Base-by-base conservation (phyloP, 2,329 filamentous ascomycete species). In the Fusarium praegraminearum region DNA sequence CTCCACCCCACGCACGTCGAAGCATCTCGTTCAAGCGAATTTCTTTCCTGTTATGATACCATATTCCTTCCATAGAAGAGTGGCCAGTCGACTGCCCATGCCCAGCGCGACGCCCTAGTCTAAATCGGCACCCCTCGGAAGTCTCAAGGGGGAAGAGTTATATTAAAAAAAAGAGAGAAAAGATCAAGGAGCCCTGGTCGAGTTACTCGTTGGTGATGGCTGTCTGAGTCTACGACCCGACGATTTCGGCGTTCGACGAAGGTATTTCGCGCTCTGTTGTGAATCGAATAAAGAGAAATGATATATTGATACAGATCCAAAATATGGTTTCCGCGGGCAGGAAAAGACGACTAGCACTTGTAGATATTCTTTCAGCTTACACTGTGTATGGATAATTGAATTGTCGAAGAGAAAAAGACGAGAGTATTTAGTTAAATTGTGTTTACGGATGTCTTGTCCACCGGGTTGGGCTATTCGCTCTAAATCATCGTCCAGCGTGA, bases 21-120 rank as follows among this genome's bases (percentile, higher is more conserved):
- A 57, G 40, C 58, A 63, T 57, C 55, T 67, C 57, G 53, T 63
- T 62, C 50, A 62, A 59, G 60, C 62, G 62, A 62, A 73, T 76
- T 76, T 76, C 70, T 60, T 76, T 75, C 62, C 67, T 75, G 73
- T 76, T 74, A 65, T 76, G 74, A 76, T 76, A 76, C 74, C 74
- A 76, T 71, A 73, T 70, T 69, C 69, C 69, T 69, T 67, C 70
- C 67, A 75, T 76, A 74, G 72, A 75, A 68, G 72, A 76, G 70
- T 67, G 62, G 60, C 57, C 57, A 45, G 50, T 51, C 57, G 51
- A 54, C 59, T 59, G 61, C 46, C 40, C 35, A 38, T 43, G 44
- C 58, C 56, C 46, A 51, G 64, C 62, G 69, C 62, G 63, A 64
- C 40, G 51, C 59, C 62, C 52, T 66, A 63, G 53, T 70, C 61